Evolutionary conservation across 208 protist species (phyloP).

Genomic region (Blastocrithidia nonstop): DNA sequence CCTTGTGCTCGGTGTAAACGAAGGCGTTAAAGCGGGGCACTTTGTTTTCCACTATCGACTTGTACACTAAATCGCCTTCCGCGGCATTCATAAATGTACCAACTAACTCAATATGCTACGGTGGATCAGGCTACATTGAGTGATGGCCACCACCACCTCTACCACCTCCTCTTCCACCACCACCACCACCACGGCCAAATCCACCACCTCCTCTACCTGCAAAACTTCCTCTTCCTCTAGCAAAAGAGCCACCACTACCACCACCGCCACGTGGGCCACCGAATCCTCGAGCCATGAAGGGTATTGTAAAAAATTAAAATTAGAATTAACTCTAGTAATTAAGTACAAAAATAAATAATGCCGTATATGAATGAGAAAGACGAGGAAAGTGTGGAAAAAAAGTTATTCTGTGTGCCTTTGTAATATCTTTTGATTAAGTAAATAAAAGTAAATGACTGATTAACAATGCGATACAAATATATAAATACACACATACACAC

Average conservation of each 20-base stretch:
- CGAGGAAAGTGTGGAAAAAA: too few relatives aligned
- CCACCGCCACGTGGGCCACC: constrained; percentile 24
- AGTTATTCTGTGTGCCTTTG: too few relatives aligned
- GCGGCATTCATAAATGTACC: constrained; percentile 78
- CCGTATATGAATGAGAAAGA: too few relatives aligned
- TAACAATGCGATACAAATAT: too few relatives aligned
- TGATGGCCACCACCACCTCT: constrained; percentile 60
- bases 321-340: too few relatives aligned
- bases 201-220: constrained; percentile 24
- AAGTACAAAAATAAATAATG: too few relatives aligned
- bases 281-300: constrained; percentile 15
- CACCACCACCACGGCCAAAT: constrained; percentile 14
- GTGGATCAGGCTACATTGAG: constrained; percentile 63
- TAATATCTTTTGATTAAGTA: too few relatives aligned
- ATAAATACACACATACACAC: too few relatives aligned
- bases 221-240: constrained; percentile 10
- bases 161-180: constrained; percentile 20
- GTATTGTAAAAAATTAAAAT: constrained; percentile 5
- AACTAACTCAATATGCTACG: constrained; percentile 60
- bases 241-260: constrained; percentile 5
- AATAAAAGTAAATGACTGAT: too few relatives aligned
- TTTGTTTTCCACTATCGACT: constrained; percentile 26
- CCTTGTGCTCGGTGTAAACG: constrained; percentile 84
- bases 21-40: constrained; percentile 88
- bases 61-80: constrained; percentile 83